Evolutionary conservation across 2,329 filamentous ascomycete genomes (phyloP).

Genomic region (Balansia obtecta): DNA sequence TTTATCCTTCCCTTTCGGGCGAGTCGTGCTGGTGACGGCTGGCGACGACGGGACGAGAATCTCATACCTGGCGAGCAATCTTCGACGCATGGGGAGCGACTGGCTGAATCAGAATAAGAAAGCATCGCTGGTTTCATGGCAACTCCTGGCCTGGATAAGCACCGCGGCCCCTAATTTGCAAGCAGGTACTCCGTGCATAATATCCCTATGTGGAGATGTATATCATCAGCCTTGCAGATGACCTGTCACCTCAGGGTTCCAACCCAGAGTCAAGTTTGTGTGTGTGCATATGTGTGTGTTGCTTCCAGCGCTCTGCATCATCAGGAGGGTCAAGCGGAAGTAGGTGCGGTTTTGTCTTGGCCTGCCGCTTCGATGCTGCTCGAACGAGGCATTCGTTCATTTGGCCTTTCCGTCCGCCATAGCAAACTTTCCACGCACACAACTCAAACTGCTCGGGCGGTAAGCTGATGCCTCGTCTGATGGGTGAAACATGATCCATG

Average conservation of each 20-base stretch:
- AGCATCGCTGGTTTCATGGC: neutral
- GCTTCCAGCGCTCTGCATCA: too few relatives aligned
- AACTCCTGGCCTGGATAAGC: neutral
- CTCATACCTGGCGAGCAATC: too few relatives aligned
- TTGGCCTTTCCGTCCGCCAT: neutral
- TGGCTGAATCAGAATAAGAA: too few relatives aligned
- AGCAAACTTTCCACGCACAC: neutral
- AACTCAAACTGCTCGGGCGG: too few relatives aligned
- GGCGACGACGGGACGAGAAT: too few relatives aligned
- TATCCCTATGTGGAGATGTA: neutral
- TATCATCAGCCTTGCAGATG: neutral
- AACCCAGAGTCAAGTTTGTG: too few relatives aligned
- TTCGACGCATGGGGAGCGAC: too few relatives aligned
- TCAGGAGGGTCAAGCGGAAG: too few relatives aligned
- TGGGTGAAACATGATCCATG: too few relatives aligned
- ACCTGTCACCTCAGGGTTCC: neutral
- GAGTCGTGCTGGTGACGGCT: too few relatives aligned
- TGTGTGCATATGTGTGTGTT: neutral
- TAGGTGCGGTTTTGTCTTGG: neutral
- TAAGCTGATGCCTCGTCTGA: too few relatives aligned
- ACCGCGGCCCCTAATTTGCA: neutral
- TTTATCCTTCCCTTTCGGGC: neutral
- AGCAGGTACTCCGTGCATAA: neutral
- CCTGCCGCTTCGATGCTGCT: neutral
- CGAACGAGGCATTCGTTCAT: neutral